Base-by-base conservation (phyloP, 352 stramenopile species). In the Globisporangium spiculum region DNA sequence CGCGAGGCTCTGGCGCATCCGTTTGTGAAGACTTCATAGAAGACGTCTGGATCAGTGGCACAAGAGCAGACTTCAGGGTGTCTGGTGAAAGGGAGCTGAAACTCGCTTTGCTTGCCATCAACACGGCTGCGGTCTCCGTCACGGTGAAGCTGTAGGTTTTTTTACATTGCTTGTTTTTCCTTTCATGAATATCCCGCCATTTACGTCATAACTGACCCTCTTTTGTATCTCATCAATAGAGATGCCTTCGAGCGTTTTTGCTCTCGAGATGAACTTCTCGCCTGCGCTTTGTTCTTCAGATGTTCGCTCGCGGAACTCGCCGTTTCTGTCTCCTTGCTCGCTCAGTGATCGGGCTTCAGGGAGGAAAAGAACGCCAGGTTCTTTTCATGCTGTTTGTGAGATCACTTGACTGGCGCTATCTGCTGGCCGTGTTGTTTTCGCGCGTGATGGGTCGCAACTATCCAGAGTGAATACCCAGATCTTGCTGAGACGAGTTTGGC, bases 1-100 rank as follows among this genome's bases (percentile, higher is more conserved):
- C 75, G 67, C 5, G 90, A 96, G 20, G 90, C 90, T 9, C 75
- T 97, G 9, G 75, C 80, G 52, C 90, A 97, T 65, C 85, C 88
- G 22, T 97, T 97, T 60, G 72, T 96, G 60, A 88, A 86, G 60
- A 60, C 26, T 16, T 63, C 66, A 27, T 71, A 65, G 36, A 26
- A 48, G 56, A 8, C 16, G 7, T 46, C 12, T n/a, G 3, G 4
- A 4, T 56, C 46, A 24, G 20, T 20, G 2, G 7, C 44, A n/a
- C 44, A 55, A 9, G 20, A 56, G 10, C 32, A 52, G 46, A 58
- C 30, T 50, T 65, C 9, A 9, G 18, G 4, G 6, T 48, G 41
- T n/a, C 14, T 48, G 41, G 41, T 20, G 38, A 20, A 36, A 63
- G 36, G 34, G 10, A 48, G 22, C 3, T 36, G 38, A 36, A 36